A percentile compares a stretch with the other conserved stretches of the same genome.
These are phyloP conservation scores for Syncephalastrum racemosum DNA, from an alignment of 371 early-diverging fungal species.

Conservation along the genomic window DNA sequence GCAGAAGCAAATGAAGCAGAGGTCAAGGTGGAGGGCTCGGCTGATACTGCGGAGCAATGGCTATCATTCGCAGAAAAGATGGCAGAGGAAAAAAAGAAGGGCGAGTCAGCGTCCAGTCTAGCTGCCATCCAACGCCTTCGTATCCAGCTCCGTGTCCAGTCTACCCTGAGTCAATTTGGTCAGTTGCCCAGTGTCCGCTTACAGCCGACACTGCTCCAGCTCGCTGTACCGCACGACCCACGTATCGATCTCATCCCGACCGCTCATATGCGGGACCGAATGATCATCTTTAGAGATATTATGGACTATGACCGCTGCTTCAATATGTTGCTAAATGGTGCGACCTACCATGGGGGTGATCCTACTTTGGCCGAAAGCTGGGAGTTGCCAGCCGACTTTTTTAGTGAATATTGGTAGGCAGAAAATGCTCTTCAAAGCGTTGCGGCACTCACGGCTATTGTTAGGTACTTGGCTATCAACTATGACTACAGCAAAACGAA, in stretches of 20 bases:
- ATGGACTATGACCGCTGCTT: constrained; percentile 51
- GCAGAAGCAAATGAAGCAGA: too few species aligned
- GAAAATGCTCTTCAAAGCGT: too few species aligned
- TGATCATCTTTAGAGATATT: constrained; percentile 48
- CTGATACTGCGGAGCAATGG: too few species aligned
- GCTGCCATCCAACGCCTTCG: constrained; percentile 21
- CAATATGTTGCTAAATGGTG: constrained; percentile 34
- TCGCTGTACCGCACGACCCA: constrained; percentile 46
- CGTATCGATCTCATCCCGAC: constrained; percentile 53
- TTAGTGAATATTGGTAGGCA: constrained; percentile 17
- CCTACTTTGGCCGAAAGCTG: constrained; percentile 43
- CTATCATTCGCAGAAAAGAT: not conserved
- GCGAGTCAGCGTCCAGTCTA: constrained; percentile 1
- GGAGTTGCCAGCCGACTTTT: constrained; percentile 24
- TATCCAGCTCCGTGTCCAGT: constrained; percentile 19
- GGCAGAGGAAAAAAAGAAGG: constrained; percentile 8
- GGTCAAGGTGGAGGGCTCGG: too few species aligned
- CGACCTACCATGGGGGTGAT: constrained; percentile 46
- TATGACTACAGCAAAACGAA: constrained; percentile 39
- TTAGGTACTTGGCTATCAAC: constrained; percentile 42
- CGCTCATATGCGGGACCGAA: constrained; percentile 48
- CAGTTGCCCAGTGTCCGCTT: constrained; percentile 12
- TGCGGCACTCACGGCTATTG: too few species aligned
- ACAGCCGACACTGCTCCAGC: constrained; percentile 23
- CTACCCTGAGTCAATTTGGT: not conserved